Evolutionary conservation across 2,329 filamentous ascomycete species (phyloP).

Genomic region (Epichloe brachyelytri): DNA sequence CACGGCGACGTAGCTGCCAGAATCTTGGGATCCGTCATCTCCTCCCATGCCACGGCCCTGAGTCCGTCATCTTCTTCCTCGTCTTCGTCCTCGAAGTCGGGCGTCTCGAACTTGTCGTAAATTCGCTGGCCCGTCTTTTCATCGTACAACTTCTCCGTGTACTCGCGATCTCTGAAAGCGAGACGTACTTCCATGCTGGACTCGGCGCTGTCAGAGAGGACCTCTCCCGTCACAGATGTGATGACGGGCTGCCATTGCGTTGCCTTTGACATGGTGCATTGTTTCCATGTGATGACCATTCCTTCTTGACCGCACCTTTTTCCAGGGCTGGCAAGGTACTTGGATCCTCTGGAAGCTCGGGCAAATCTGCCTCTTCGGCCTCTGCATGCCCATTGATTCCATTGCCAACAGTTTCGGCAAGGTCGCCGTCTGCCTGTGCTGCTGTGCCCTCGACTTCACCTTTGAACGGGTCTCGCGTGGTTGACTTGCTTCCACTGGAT

Average conservation of each 20-base stretch:
- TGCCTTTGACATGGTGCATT: conserved; percentile 45
- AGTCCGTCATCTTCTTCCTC: conserved; percentile 50
- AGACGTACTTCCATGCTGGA: conserved; percentile 46
- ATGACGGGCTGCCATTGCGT: conserved; percentile 56
- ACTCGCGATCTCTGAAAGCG: conserved; percentile 53
- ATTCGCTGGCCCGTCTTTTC: conserved; percentile 55
- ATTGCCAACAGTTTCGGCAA: background rate
- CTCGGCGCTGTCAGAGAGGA: conserved; percentile 43
- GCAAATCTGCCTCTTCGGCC: conserved; percentile 40
- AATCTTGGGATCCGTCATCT: conserved; percentile 57
- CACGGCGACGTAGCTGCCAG: conserved; percentile 27
- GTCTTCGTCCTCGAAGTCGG: conserved; percentile 45
- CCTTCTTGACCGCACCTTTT: conserved; percentile 33
- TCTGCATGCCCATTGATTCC: background rate
- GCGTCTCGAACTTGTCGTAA: conserved; percentile 69
- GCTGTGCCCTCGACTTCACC: background rate
- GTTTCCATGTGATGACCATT: conserved; percentile 58
- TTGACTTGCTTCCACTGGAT: conserved; percentile 8
- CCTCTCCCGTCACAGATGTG: conserved; percentile 50
- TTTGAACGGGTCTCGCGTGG: conserved; percentile 4
- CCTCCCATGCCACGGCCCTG: conserved; percentile 44
- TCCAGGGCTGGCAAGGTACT: conserved; percentile 37
- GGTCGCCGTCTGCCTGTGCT: background rate
- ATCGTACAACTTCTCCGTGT: conserved; percentile 48
- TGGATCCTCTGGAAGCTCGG: conserved; percentile 45